Evolutionary conservation across 2,329 filamentous ascomycete genomes (phyloP).

Genomic region (Teratosphaeriaceae sp.): DNA sequence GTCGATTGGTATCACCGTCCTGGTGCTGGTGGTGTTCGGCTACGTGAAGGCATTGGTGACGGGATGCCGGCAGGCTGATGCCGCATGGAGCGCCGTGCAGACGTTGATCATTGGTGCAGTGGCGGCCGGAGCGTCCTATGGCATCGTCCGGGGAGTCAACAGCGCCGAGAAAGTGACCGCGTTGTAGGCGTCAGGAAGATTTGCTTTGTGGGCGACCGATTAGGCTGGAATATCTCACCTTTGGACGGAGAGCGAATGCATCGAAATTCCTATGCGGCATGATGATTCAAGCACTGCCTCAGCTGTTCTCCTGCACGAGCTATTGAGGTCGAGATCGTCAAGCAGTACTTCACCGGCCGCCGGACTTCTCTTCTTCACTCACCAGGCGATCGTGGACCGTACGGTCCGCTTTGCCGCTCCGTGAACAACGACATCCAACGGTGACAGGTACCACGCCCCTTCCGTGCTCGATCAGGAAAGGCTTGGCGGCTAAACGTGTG

Average conservation of each 20-base stretch:
- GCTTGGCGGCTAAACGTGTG: constrained; percentile 3
- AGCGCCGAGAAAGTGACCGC: constrained; percentile 20
- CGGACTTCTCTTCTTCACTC: background rate
- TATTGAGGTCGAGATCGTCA: background rate
- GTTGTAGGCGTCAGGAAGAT: too few relatives aligned
- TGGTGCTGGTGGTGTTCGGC: constrained; percentile 46
- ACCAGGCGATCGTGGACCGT: background rate
- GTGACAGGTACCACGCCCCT: background rate
- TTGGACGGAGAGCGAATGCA: too few relatives aligned
- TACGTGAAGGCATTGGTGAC: constrained; percentile 40
- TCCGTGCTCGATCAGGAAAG: background rate
- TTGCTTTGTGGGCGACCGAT: too few relatives aligned
- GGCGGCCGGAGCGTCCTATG: constrained; percentile 33
- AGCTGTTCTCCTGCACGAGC: too few relatives aligned
- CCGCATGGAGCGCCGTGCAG: constrained; percentile 27
- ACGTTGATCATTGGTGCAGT: constrained; percentile 31
- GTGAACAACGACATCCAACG: background rate
- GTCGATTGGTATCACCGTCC: constrained; percentile 45
- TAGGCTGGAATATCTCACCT: too few relatives aligned
- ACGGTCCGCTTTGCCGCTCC: background rate
- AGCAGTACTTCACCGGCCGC: background rate
- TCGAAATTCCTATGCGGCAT: too few relatives aligned
- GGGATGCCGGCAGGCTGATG: constrained; percentile 16
- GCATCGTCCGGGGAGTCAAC: constrained; percentile 32
- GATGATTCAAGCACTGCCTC: too few relatives aligned